phyloP scores from a whole-genome alignment of 176 grass and related monocot species.

The Zea mays region DNA sequence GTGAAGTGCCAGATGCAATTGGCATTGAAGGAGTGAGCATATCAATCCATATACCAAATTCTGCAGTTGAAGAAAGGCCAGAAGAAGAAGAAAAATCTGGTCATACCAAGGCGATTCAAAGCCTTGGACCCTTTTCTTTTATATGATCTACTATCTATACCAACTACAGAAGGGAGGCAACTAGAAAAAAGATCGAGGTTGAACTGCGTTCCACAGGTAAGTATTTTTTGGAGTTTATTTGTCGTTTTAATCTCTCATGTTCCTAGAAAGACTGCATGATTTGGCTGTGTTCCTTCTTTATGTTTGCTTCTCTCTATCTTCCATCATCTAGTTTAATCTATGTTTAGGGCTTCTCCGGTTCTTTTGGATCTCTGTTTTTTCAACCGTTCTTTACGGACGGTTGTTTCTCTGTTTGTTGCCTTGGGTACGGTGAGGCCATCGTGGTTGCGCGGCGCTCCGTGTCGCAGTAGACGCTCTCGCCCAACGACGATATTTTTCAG shows the following conservation, averaged over 20 bases:
- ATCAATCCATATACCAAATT: slow-evolving; percentile 3
- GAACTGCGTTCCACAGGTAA: not conserved
- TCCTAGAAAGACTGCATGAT: no score
- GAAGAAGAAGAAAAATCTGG: not conserved
- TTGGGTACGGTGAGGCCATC: no score
- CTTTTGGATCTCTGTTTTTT: not conserved
- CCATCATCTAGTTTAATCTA: not conserved
- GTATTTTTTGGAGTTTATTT: not conserved
- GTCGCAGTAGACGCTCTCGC: no score
- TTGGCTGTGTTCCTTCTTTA: no score
- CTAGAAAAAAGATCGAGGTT: not conserved
- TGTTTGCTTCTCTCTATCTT: not conserved
- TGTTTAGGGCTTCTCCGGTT: not conserved
- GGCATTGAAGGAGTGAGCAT: slow-evolving; percentile 6
- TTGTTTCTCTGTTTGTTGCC: not conserved
- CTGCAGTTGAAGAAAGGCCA: slow-evolving; percentile 1
- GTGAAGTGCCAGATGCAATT: not conserved
- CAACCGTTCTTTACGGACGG: not conserved
- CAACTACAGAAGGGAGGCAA: not conserved
- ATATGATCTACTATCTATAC: not conserved
- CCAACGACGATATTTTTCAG: no score
- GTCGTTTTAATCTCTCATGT: not conserved
- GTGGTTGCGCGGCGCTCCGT: no score
- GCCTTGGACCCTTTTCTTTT: not conserved
- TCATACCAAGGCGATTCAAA: not conserved